Conservation (phyloP, 495 filamentous ascomycete genomes). For the Durotheca rogersii region DNA sequence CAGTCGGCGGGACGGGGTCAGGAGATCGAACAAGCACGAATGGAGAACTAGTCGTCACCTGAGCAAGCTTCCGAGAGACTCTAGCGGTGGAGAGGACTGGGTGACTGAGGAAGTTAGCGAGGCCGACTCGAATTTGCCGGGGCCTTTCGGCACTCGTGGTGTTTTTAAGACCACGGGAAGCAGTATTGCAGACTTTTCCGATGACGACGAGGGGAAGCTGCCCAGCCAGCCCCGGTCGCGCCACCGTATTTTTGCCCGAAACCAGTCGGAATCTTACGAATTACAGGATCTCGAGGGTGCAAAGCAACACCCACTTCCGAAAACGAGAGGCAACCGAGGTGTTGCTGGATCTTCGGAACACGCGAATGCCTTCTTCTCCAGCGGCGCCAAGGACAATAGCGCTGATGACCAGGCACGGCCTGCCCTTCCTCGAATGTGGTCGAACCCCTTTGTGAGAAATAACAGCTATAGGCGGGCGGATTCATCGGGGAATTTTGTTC, state of each 20-base stretch:
- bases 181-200: constrained; percentile 42
- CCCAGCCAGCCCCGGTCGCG: constrained; percentile 21
- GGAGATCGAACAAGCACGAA: neutral
- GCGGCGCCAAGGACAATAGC: constrained; percentile 7
- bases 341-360: constrained; percentile 37
- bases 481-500: constrained; percentile 4
- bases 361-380: constrained; percentile 24
- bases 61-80: neutral
- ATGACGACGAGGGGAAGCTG: constrained; percentile 13
- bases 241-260: constrained; percentile 26
- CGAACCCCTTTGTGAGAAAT: constrained; percentile 25
- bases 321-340: constrained; percentile 24
- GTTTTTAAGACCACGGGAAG: constrained; percentile 37
- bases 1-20: neutral
- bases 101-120: constrained; percentile 33
- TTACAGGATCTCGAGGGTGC: constrained; percentile 27
- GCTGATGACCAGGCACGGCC: constrained; percentile 8
- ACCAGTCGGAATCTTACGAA: constrained; percentile 3
- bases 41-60: neutral
- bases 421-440: constrained; percentile 22
- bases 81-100: constrained; percentile 26
- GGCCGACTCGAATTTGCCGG: constrained; percentile 17
- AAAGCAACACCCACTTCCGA: constrained; percentile 33
- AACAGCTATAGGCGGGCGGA: constrained; percentile 12
- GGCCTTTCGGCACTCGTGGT: too few species aligned